Evolutionary conservation across 768 basidiomycete genomes (phyloP).

Genomic region (Mrakia gelida): DNA sequence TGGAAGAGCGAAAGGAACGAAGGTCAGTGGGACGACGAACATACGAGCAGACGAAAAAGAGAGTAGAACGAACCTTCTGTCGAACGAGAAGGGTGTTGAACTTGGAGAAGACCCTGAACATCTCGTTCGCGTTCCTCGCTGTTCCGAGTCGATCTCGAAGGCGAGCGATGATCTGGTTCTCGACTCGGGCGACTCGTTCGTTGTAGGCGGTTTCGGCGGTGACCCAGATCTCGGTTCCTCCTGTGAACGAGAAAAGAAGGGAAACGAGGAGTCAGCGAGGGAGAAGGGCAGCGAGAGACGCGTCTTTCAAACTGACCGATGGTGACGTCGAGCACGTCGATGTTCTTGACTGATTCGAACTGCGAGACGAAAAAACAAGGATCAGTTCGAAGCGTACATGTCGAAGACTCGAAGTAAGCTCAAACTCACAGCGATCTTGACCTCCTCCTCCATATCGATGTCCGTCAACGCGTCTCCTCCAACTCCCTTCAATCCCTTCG

Average conservation of each 20-base stretch:
- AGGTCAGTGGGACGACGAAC: background rate
- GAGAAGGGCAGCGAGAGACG: background rate
- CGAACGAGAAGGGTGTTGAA: slow-evolving; percentile 96
- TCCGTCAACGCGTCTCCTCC: slow-evolving; percentile 48
- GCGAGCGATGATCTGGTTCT: slow-evolving; percentile 96
- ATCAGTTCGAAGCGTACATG: background rate
- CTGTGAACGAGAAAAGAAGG: slow-evolving; percentile 46
- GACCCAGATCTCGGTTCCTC: slow-evolving; percentile 97
- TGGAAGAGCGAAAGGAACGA: slow-evolving; percentile 40
- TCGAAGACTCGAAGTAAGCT: too few species aligned
- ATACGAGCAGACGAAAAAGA: background rate
- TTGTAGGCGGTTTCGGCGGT: slow-evolving; percentile 97
- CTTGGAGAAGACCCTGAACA: slow-evolving; percentile 98
- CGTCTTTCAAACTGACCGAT: slow-evolving; percentile 55
- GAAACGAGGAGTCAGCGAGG: background rate
- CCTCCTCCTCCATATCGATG: slow-evolving; percentile 97
- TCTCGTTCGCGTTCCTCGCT: slow-evolving; percentile 95
- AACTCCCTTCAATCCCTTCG: slow-evolving; percentile 56
- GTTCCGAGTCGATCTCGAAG: slow-evolving; percentile 87
- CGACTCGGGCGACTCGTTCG: slow-evolving; percentile 91
- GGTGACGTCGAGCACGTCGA: slow-evolving; percentile 92
- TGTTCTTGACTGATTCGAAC: slow-evolving; percentile 94
- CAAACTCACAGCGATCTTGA: slow-evolving; percentile 62
- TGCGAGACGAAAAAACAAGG: background rate
- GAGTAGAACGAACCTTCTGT: slow-evolving; percentile 65